Evolutionary conservation across 306 rosid species (phyloP).

Genomic region (Glycyrrhiza uralensis): DNA sequence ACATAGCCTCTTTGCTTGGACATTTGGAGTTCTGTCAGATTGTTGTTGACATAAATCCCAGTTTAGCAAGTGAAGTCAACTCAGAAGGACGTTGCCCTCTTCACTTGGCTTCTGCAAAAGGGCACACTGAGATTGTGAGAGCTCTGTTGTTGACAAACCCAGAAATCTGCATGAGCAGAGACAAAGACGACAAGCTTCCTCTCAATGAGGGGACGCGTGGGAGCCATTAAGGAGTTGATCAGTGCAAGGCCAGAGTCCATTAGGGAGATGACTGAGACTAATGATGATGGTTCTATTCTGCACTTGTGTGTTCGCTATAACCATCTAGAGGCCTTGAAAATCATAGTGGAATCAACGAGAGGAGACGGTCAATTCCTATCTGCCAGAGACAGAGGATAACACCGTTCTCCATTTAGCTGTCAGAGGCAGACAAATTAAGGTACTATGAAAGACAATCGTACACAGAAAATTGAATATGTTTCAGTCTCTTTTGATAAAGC

Average conservation of each 20-base stretch:
- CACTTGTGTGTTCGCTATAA: conserved; percentile 28
- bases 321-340: conserved; percentile 21
- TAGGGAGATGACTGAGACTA: background rate
- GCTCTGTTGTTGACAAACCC: background rate
- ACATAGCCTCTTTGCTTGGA: conserved; percentile 34
- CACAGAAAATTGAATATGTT: no score
- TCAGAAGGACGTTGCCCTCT: conserved; percentile 37
- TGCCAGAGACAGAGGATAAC: conserved; percentile 23
- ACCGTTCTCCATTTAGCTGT: conserved; percentile 22
- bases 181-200: conserved; percentile 36
- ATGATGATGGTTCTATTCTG: conserved; percentile 21
- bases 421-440: conserved; percentile 23
- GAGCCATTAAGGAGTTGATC: conserved; percentile 4
- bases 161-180: conserved; percentile 14
- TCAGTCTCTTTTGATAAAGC: no score
- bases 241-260: background rate
- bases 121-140: conserved; percentile 29
- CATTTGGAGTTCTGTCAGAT: conserved; percentile 13
- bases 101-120: conserved; percentile 31
- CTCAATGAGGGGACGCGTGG: conserved; percentile 35
- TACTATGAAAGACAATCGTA: no score
- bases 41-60: conserved; percentile 14
- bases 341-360: conserved; percentile 8
- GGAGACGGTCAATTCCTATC: conserved; percentile 8
- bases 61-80: conserved; percentile 11